Base-by-base conservation (phyloP, 192 early-diverging fungal species). In the Phlyctochytrium arcticum region DNA sequence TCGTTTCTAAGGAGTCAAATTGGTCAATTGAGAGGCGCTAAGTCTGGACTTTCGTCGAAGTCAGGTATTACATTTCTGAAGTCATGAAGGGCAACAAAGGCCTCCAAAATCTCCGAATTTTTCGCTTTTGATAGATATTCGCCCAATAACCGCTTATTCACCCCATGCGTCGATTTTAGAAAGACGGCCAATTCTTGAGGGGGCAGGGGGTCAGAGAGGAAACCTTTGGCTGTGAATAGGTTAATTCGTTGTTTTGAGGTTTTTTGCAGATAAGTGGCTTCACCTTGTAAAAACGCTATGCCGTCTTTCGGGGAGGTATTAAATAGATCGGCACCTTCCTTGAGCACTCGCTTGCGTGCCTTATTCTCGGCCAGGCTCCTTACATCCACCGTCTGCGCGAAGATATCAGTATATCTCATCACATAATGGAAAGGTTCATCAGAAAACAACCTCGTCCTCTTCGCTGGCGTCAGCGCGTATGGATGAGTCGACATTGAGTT, bases 221-320 rank as follows among this genome's bases (percentile, higher is more conserved):
- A 84, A 17, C 55, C 48, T 27, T 85, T 37, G 32, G 69, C 74
- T 77, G 50, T 34, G 51, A 42, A 21, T 12, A 44, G 21, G 12
- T 1, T 44, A 44, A 0, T n/a, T 2, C 39, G 21, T 12, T 0
- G 39, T 44, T 44, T n/a, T 44, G 39, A 12, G 39, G 21, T 44
- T 19, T n/a, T 44, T 44, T 2, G 21, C 39, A 19, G 39, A 15
- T 67, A 19, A 29, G 27, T 67, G 35, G n/a, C n/a, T n/a, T n/a
- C 27, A 80, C 73, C 82, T 80, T 92, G 86, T 55, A 96, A 73
- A 62, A 88, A 96, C 6, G 74, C 72, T 42, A 98, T 85, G 0
- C 96, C 95, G 5, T 88, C 85, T 70, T 93, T 95, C 4, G 92
- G 88, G 50, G 78, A 86, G 69, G 86, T 80, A 69, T 97, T 95